A percentile compares a stretch with the other conserved stretches of the same genome.
These are phyloP conservation scores for Porcisia deanei DNA, from an alignment of 208 protist species.

Conservation along the genomic window DNA sequence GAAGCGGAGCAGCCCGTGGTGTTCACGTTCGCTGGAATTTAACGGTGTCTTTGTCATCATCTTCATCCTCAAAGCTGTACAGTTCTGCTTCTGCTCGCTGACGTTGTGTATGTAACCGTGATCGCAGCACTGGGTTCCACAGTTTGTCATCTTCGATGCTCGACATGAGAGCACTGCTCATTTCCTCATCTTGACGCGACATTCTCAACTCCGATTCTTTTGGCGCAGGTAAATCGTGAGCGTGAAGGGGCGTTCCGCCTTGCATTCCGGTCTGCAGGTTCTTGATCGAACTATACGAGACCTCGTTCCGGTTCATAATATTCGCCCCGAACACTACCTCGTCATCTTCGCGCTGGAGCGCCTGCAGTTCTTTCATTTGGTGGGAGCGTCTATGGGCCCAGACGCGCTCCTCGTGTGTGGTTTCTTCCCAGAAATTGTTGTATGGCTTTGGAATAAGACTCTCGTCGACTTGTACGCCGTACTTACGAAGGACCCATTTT, in stretches of 20 bases:
- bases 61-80: slow-evolving; percentile 89
- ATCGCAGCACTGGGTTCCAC: slow-evolving; percentile 87
- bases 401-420: slow-evolving; percentile 86
- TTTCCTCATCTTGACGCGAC: slow-evolving; percentile 78
- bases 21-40: background rate
- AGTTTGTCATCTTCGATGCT: slow-evolving; percentile 90
- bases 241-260: slow-evolving; percentile 81
- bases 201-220: slow-evolving; percentile 73
- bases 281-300: slow-evolving; percentile 63
- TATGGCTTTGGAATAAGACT: slow-evolving; percentile 82
- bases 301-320: slow-evolving; percentile 69
- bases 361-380: slow-evolving; percentile 89
- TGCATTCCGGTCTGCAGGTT: slow-evolving; percentile 84
- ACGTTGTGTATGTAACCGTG: slow-evolving; percentile 60
- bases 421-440: slow-evolving; percentile 93
- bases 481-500: slow-evolving; percentile 89
- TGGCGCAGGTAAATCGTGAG: slow-evolving; percentile 77
- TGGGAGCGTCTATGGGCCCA: slow-evolving; percentile 88
- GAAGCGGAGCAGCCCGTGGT: background rate
- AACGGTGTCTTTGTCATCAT: slow-evolving; percentile 35
- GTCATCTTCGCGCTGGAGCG: slow-evolving; percentile 81
- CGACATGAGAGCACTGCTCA: slow-evolving; percentile 89
- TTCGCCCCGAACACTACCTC: slow-evolving; percentile 78
- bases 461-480: slow-evolving; percentile 70
- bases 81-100: slow-evolving; percentile 64